A percentile compares a stretch with the other conserved stretches of the same genome.
Conservation (phyloP, 352 stramenopile species). For the Elongisporangium undulatum region DNA sequence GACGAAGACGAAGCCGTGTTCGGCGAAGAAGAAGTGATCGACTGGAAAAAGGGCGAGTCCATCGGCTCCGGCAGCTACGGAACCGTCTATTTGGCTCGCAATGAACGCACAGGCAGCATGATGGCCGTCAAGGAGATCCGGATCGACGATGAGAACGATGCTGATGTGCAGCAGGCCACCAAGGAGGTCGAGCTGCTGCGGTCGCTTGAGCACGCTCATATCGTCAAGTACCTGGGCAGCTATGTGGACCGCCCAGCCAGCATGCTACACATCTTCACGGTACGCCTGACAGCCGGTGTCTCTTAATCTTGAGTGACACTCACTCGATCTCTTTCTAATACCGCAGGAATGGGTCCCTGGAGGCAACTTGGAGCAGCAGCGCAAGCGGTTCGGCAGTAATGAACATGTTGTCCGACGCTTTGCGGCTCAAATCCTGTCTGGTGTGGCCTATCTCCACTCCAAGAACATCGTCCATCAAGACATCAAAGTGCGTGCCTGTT, state of each 20-base stretch:
- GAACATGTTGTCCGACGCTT: conserved; percentile 76
- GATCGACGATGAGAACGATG: conserved; percentile 33
- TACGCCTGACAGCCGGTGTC: background rate
- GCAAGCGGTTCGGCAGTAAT: conserved; percentile 75
- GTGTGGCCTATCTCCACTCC: conserved; percentile 86
- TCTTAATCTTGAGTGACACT: background rate
- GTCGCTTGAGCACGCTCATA: conserved; percentile 86
- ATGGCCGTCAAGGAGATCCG: conserved; percentile 78
- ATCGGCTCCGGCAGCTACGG: conserved; percentile 66
- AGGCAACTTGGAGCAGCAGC: conserved; percentile 75
- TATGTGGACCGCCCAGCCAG: conserved; percentile 61
- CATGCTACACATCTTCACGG: conserved; percentile 87
- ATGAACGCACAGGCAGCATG: conserved; percentile 84
- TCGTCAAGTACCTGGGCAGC: conserved; percentile 90
- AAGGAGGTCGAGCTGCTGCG: conserved; percentile 87
- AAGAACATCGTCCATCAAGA: conserved; percentile 79
- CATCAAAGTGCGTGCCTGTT: conserved; percentile 47
- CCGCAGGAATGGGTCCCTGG: conserved; percentile 81
- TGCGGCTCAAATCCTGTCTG: conserved; percentile 72
- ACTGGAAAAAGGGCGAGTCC: conserved; percentile 54
- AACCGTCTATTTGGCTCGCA: conserved; percentile 89
- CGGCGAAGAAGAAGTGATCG: conserved; percentile 39
- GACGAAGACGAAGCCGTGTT: conserved; percentile 41
- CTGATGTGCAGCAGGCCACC: conserved; percentile 31
- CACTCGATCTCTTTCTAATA: conserved; percentile 1